Percentiles rank a stretch among this genome's conserved stretches.
These are phyloP conservation scores for Marasmius tenuissimus DNA, from an alignment of 1,284 basidiomycete genomes.

Conservation along the genomic window DNA sequence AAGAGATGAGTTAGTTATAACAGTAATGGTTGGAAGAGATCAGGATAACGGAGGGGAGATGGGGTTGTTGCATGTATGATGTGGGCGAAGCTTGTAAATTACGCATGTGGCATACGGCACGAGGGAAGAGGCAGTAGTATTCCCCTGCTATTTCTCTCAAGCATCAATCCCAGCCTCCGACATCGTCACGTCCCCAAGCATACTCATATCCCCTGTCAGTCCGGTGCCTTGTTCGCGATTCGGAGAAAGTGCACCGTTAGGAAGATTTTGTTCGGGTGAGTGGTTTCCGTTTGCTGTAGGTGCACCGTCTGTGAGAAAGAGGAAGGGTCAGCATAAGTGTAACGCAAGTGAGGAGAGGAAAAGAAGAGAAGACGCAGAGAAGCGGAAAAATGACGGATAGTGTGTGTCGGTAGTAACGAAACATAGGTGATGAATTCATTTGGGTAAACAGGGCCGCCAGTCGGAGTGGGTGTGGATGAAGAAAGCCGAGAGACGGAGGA, in stretches of 20 bases:
- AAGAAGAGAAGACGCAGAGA: too few relatives aligned
- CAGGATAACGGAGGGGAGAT: not conserved
- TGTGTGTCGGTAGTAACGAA: too few relatives aligned
- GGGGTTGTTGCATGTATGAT: not conserved
- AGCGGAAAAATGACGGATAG: too few relatives aligned
- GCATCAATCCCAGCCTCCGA: conserved; percentile 33
- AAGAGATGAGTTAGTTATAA: not conserved
- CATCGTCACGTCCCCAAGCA: conserved; percentile 46
- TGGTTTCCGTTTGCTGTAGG: conserved; percentile 9
- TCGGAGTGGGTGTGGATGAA: too few relatives aligned
- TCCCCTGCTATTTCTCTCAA: not conserved
- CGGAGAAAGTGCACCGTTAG: conserved; percentile 12
- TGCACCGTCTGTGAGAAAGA: not conserved
- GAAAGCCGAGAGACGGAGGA: too few relatives aligned
- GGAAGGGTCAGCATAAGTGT: not conserved
- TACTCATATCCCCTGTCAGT: conserved; percentile 28
- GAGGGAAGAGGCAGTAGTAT: not conserved
- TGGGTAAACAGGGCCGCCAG: too few relatives aligned
- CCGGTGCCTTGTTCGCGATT: conserved; percentile 22
- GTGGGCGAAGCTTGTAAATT: not conserved
- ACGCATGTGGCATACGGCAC: too few relatives aligned
- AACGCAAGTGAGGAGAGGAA: too few relatives aligned
- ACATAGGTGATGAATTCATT: too few relatives aligned
- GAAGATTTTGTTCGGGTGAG: not conserved
- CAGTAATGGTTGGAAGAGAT: not conserved